These are phyloP conservation scores for Naegleria lovaniensis DNA, from an alignment of 208 protist genomes.

Conservation along the genomic window DNA sequence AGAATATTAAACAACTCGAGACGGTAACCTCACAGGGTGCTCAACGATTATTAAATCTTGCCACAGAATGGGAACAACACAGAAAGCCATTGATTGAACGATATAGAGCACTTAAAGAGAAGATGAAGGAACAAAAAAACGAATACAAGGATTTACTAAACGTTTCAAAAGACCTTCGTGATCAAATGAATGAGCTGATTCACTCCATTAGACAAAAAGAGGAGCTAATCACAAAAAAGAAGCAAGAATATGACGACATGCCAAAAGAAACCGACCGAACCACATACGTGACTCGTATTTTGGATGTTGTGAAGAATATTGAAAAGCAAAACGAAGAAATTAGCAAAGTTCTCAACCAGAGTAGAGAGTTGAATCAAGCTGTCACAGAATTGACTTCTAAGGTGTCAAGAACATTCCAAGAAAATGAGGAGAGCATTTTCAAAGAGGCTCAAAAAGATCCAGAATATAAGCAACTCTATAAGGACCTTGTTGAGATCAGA, in stretches of 20 bases:
- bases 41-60: not conserved
- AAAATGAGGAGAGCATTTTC: not conserved
- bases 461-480: not conserved
- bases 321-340: constrained; percentile 25
- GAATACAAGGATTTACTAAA: not conserved
- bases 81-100: not conserved
- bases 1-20: constrained; percentile 21
- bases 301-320: constrained; percentile 17
- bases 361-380: not conserved
- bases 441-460: constrained; percentile 10
- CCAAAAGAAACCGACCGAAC: not conserved
- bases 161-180: not conserved
- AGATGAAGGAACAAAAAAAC: not conserved
- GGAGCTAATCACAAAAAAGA: not conserved
- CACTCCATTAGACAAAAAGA: not conserved
- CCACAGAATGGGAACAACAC: constrained; percentile 26
- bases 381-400: not conserved
- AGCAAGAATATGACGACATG: not conserved
- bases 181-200: not conserved
- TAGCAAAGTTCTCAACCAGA: not conserved
- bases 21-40: not conserved
- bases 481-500: not conserved
- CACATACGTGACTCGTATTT: not conserved
- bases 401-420: not conserved
- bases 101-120: not conserved